phyloP scores from a whole-genome alignment of 2,329 filamentous ascomycete species.

The Fusarium verticillioides region DNA sequence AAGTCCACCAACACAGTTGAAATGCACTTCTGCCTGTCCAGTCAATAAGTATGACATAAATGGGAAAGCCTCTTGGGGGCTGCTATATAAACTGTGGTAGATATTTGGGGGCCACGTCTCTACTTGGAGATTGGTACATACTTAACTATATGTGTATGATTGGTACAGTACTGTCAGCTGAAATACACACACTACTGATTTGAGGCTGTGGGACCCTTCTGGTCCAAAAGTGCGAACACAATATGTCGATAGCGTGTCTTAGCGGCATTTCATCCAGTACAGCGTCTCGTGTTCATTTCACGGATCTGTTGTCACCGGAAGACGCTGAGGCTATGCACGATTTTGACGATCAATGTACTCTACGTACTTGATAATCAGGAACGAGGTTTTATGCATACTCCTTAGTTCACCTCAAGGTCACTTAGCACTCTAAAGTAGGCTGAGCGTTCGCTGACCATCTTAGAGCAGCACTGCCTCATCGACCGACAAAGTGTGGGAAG shows the following conservation, averaged over 20 bases:
- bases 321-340: not conserved
- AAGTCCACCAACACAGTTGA: not conserved
- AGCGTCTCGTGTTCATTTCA: not conserved
- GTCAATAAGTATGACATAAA: not conserved
- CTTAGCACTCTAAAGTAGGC: not conserved
- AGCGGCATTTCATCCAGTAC: not conserved
- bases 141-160: no score
- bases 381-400: not conserved
- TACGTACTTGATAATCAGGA: no score
- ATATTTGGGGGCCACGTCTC: not conserved
- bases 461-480: not conserved
- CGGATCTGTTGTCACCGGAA: not conserved
- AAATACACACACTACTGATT: not conserved
- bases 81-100: not conserved
- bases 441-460: not conserved
- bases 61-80: not conserved
- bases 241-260: not conserved
- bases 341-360: accelerated
- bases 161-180: not conserved
- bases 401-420: not conserved
- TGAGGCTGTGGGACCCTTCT: not conserved
- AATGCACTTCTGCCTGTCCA: not conserved
- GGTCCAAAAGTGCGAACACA: not conserved
- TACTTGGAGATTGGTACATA: not conserved
- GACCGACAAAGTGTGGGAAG: not conserved